phyloP scores from a whole-genome alignment of 1,284 basidiomycete genomes.

The Leccinum fallax region DNA sequence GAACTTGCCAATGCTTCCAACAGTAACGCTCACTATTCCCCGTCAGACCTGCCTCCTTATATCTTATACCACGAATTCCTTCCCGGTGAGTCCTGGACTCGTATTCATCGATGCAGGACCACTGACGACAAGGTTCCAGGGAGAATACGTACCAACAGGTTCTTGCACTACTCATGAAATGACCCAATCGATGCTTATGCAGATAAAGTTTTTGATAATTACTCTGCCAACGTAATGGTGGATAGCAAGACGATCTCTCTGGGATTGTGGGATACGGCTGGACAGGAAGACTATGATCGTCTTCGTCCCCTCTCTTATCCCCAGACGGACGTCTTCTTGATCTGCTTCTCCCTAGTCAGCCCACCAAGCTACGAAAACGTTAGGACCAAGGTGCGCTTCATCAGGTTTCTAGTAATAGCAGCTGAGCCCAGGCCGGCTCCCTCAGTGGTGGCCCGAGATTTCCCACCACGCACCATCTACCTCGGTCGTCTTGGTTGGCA shows the following conservation, averaged over 20 bases:
- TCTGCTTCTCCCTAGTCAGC: conserved; percentile 98
- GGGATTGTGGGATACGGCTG: conserved; percentile 98
- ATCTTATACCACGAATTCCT: conserved; percentile 96
- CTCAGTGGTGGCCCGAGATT: conserved; percentile 94
- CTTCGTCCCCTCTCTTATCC: conserved; percentile 98
- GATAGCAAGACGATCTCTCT: conserved; percentile 98
- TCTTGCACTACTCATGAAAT: conserved; percentile 26
- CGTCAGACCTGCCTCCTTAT: conserved; percentile 92
- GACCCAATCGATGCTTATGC: conserved; percentile 19
- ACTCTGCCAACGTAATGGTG: conserved; percentile 96
- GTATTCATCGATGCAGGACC: conserved; percentile 9
- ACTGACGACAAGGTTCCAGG: conserved; percentile 48
- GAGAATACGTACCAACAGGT: conserved; percentile 98
- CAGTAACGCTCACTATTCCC: conserved; percentile 17
- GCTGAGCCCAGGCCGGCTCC: conserved; percentile 8
- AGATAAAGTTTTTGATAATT: conserved; percentile 86
- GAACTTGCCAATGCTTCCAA: conserved; percentile 5
- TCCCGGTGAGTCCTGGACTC: conserved; percentile 66
- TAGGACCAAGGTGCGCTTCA: conserved; percentile 80
- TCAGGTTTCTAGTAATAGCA: conserved; percentile 5
- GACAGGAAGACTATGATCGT: conserved; percentile 98
- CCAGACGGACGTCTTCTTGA: conserved; percentile 98
- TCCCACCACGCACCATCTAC: conserved; percentile 96
- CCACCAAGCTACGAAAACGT: conserved; percentile 99
- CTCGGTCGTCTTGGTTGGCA: conserved; percentile 94